phyloP scores from a whole-genome alignment of 768 basidiomycete genomes.

The Boletus vinaceobasis region DNA sequence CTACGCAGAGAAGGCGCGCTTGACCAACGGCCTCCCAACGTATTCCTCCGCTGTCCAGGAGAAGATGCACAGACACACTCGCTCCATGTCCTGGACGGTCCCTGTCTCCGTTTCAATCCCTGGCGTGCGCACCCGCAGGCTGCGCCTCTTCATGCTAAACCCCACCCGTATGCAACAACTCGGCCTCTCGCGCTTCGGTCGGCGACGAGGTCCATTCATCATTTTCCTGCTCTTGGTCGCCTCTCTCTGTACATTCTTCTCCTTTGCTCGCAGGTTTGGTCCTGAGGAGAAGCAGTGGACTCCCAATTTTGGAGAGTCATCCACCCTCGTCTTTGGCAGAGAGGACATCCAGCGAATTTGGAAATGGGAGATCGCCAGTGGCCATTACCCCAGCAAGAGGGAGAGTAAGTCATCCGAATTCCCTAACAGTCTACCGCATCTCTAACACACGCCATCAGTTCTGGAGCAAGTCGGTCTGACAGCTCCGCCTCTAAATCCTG shows the following conservation, averaged over 20 bases:
- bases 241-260: slow-evolving; percentile 54
- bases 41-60: slow-evolving; percentile 62
- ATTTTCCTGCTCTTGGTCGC: slow-evolving; percentile 46
- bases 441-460: slow-evolving; percentile 41
- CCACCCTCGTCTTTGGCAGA: slow-evolving; percentile 71
- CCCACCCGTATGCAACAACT: slow-evolving; percentile 56
- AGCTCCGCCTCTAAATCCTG: slow-evolving; percentile 62
- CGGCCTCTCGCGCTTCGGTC: slow-evolving; percentile 54
- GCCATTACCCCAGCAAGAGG: slow-evolving; percentile 86
- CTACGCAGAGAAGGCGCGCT: slow-evolving; percentile 40
- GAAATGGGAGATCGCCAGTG: slow-evolving; percentile 92
- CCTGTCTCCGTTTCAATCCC: slow-evolving; percentile 60
- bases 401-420: slow-evolving; percentile 50
- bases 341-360: slow-evolving; percentile 88
- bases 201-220: slow-evolving; percentile 53
- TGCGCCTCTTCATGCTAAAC: slow-evolving; percentile 61
- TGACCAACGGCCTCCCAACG: slow-evolving; percentile 43
- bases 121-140: slow-evolving; percentile 49
- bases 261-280: slow-evolving; percentile 59
- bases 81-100: slow-evolving; percentile 54
- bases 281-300: slow-evolving; percentile 64
- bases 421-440: neutral
- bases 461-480: slow-evolving; percentile 65
- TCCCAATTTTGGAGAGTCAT: slow-evolving; percentile 52
- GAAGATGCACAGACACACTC: slow-evolving; percentile 52